Base-by-base conservation (phyloP, 345 rosid species). In the Cardamine chenopodiifolia region DNA sequence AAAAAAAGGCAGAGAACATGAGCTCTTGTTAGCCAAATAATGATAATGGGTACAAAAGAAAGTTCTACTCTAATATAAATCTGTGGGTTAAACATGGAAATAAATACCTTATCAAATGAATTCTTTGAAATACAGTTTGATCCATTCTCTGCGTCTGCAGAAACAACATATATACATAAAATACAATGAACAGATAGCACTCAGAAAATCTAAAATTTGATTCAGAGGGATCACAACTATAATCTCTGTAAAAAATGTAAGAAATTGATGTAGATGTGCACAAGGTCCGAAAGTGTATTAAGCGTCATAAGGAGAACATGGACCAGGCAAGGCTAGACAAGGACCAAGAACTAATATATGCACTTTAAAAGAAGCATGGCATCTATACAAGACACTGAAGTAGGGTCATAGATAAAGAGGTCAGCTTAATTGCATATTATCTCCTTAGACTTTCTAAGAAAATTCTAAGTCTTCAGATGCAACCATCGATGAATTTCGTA, bases 41-140 rank as follows among this genome's bases (percentile, higher is more conserved):
- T 55, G 66, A 54, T 8, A 69, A 32, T 3, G 2, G 11, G 12
- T 35, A 54, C 19, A 19, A 55, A 62, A 23, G 22, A 55, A 76
- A 2, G 13, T 26, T 29, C 12, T 8, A 45, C 29, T 45, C 15
- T 2, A 37, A 35, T 32, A 63, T 63, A 69, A 37, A 70, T 56
- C 15, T 37, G 37, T 50, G 8, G 48, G 39, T 35, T 8, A 14
- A 15, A 19, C 29, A 47, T 48, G 47, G 50, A 39, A 77, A 35
- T 28, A 64, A 6, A 15, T 19, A 78, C 81, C 81, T 72, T 78
- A 50, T 72, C 69, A 72, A 72, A 44, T 66, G 59, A 9, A 66
- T 66, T 72, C 28, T 66, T 69, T 6, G 54, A 52, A 13, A 60
- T 60, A 72, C 58, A 59, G 69, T 5, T 72, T 52, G 77, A 60